Percentiles rank a stretch among this genome's conserved stretches.
These are phyloP conservation scores for Pelargonium nanum DNA, from an alignment of 345 rosid genomes.

Conservation along the genomic window DNA sequence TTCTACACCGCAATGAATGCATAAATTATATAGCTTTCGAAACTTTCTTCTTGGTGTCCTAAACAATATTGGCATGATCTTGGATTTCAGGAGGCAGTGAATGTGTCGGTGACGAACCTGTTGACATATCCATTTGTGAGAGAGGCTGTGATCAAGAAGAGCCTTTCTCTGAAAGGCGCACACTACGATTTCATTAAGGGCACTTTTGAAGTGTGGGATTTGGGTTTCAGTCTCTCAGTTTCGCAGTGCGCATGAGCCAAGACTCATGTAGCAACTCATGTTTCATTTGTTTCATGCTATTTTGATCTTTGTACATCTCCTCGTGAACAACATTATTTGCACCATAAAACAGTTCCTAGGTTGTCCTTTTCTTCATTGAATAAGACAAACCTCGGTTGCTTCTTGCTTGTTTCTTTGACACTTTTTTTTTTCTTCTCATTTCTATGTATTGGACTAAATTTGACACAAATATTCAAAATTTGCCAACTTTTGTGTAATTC, in stretches of 20 bases:
- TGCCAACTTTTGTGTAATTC: no score
- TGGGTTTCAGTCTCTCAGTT: neutral
- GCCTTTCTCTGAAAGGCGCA: conserved; percentile 1
- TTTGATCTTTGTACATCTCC: neutral
- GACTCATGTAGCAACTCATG: neutral
- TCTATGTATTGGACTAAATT: no score
- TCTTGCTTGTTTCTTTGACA: neutral
- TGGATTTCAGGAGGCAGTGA: conserved; percentile 22
- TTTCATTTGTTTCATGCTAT: neutral
- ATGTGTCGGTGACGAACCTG: conserved; percentile 22
- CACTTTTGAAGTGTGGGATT: conserved; percentile 6
- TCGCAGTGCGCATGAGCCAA: neutral
- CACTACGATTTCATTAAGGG: conserved; percentile 12
- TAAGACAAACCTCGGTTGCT: neutral
- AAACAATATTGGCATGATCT: no score
- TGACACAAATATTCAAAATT: no score
- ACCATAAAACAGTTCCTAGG: neutral
- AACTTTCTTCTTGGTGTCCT: no score
- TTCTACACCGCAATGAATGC: no score
- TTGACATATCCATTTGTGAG: conserved; percentile 28
- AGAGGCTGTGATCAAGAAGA: conserved; percentile 16
- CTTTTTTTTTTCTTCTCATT: no score
- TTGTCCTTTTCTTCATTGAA: neutral
- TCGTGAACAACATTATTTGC: neutral
- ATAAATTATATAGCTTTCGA: no score